Evolutionary conservation across 2,329 filamentous ascomycete species (phyloP).

Genomic region (Ophiostoma angusticollis): DNA sequence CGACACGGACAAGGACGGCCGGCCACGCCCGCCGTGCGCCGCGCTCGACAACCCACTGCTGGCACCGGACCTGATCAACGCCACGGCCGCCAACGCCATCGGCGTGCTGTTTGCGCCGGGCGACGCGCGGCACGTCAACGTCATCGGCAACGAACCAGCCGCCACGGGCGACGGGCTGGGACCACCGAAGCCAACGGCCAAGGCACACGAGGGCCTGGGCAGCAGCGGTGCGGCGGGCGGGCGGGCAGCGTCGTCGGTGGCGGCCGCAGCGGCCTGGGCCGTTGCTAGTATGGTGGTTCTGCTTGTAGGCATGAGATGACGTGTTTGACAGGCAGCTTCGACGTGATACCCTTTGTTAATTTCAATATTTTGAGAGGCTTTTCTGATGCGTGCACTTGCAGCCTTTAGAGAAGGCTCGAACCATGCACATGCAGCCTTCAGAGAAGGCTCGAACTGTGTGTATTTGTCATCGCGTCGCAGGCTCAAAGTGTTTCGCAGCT

Average conservation of each 20-base stretch:
- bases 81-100: conserved; percentile 28
- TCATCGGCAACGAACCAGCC: conserved; percentile 12
- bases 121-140: conserved; percentile 34
- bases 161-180: conserved; percentile 16
- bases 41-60: conserved; percentile 38
- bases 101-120: conserved; percentile 39
- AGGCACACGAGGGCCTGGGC: conserved; percentile 18
- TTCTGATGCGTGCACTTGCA: neutral
- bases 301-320: neutral
- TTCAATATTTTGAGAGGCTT: neutral
- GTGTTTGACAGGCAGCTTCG: neutral
- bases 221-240: conserved; percentile 15
- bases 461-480: too few species aligned
- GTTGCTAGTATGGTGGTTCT: neutral
- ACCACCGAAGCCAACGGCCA: conserved; percentile 17
- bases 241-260: neutral
- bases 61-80: conserved; percentile 31
- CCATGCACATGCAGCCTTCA: too few species aligned
- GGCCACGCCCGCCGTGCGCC: conserved; percentile 28
- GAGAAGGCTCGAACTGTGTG: fast-evolving
- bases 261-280: neutral
- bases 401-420: too few species aligned
- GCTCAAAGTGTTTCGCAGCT: too few species aligned
- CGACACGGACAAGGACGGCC: conserved; percentile 25
- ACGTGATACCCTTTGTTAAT: conserved; percentile 2